A percentile compares a stretch with the other conserved stretches of the same genome.
Conservation (phyloP, 169 alveolate genomes). For the Cryptosporidium viatorum region DNA sequence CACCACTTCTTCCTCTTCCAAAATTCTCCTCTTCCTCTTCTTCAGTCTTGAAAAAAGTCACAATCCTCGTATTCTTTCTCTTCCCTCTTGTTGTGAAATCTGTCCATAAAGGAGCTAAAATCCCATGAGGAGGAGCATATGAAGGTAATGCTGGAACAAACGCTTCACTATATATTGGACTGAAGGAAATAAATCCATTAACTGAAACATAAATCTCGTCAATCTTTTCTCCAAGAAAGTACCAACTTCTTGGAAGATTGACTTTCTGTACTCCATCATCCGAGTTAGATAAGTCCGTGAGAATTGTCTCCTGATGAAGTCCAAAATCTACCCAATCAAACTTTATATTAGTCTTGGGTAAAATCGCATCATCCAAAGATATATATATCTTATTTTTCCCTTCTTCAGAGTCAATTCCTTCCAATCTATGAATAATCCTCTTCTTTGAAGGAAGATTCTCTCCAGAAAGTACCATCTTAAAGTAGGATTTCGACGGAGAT, state of each 20-base stretch:
- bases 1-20: neutral
- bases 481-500: constrained; percentile 49
- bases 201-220: constrained; percentile 58
- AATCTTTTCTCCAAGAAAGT: constrained; percentile 41
- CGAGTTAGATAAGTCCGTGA: constrained; percentile 19
- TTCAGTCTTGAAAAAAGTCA: constrained; percentile 31
- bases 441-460: constrained; percentile 37
- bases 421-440: constrained; percentile 51
- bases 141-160: constrained; percentile 71
- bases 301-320: constrained; percentile 5
- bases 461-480: constrained; percentile 35
- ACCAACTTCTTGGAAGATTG: constrained; percentile 39
- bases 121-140: constrained; percentile 75
- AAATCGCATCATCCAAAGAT: constrained; percentile 30
- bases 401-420: constrained; percentile 20
- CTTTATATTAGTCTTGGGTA: constrained; percentile 1
- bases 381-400: neutral
- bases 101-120: constrained; percentile 69
- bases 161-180: constrained; percentile 70
- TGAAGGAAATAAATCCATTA: constrained; percentile 56
- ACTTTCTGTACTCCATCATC: constrained; percentile 73
- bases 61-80: constrained; percentile 1
- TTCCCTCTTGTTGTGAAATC: constrained; percentile 58
- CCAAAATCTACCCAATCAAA: constrained; percentile 37
- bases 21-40: neutral